phyloP scores from a whole-genome alignment of 768 basidiomycete species.

The Boletus coccyginus region DNA sequence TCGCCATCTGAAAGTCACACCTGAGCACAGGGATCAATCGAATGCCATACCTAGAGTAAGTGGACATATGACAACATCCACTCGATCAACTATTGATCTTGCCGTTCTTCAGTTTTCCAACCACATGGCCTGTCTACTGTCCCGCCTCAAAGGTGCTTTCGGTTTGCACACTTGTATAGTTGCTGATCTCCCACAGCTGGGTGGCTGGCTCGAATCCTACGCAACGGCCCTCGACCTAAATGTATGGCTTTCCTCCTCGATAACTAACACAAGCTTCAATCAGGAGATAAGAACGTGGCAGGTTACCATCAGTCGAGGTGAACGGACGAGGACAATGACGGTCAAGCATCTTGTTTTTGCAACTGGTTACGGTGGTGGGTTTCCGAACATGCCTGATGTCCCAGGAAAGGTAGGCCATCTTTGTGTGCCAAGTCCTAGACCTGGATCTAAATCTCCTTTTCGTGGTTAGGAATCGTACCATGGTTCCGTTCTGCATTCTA shows the following conservation, averaged over 20 bases:
- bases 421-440: neutral
- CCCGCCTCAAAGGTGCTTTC: conserved; percentile 46
- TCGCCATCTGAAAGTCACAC: neutral
- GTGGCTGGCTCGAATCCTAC: conserved; percentile 63
- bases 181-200: conserved; percentile 38
- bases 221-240: conserved; percentile 56
- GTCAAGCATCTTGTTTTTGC: conserved; percentile 56
- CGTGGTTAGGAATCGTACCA: conserved; percentile 43
- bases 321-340: conserved; percentile 30
- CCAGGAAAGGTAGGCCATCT: conserved; percentile 38
- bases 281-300: conserved; percentile 40
- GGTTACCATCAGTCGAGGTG: conserved; percentile 35
- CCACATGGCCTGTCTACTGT: conserved; percentile 50
- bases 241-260: conserved; percentile 52
- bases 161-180: neutral
- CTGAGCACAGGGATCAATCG: conserved; percentile 43
- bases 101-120: conserved; percentile 41
- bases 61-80: neutral
- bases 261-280: conserved; percentile 35
- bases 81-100: neutral
- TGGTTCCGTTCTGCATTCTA: conserved; percentile 54
- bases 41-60: conserved; percentile 54
- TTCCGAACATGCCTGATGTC: conserved; percentile 44
- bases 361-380: conserved; percentile 49
- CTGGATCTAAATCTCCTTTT: neutral